phyloP scores from a whole-genome alignment of 1,284 basidiomycete genomes.

The Coniferiporia weirii region DNA sequence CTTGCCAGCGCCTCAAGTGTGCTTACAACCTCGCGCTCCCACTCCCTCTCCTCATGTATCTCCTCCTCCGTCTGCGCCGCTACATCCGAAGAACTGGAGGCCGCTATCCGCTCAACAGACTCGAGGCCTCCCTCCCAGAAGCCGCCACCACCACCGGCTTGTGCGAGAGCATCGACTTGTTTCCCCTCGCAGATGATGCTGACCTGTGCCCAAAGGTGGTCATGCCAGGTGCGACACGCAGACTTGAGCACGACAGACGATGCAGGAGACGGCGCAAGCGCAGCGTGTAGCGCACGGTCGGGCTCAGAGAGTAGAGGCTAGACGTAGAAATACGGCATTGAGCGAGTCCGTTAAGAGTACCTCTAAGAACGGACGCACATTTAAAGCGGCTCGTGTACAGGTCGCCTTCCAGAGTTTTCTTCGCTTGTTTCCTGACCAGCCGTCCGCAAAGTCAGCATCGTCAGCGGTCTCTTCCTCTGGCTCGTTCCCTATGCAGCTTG shows the following conservation, averaged over 20 bases:
- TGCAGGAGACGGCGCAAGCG: slow-evolving; percentile 72
- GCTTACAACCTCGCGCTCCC: slow-evolving; percentile 54
- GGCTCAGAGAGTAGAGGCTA: slow-evolving; percentile 66
- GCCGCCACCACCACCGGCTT: slow-evolving; percentile 7
- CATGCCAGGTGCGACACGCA: slow-evolving; percentile 88
- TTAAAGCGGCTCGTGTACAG: slow-evolving; percentile 74
- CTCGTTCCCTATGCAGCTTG: neutral
- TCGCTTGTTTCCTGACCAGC: slow-evolving; percentile 67
- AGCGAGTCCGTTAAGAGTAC: neutral
- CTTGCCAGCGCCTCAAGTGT: slow-evolving; percentile 49
- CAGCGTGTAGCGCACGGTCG: slow-evolving; percentile 85
- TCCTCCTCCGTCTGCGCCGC: slow-evolving; percentile 26
- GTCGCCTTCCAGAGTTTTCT: slow-evolving; percentile 82
- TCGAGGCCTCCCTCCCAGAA: slow-evolving; percentile 14
- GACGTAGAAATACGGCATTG: neutral
- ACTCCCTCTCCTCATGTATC: slow-evolving; percentile 52
- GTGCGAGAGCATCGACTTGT: slow-evolving; percentile 28
- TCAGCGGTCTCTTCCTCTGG: slow-evolving; percentile 50
- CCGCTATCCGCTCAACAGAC: slow-evolving; percentile 7
- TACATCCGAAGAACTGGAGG: neutral
- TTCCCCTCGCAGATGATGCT: slow-evolving; percentile 83
- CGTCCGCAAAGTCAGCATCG: slow-evolving; percentile 42
- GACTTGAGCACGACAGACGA: slow-evolving; percentile 75
- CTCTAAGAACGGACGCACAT: slow-evolving; percentile 41
- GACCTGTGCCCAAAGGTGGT: slow-evolving; percentile 91